Percentiles rank a stretch among this genome's conserved stretches.
Evolutionary conservation across 169 alveolate species (phyloP).

Genomic region (Cryptosporidium ryanae): DNA sequence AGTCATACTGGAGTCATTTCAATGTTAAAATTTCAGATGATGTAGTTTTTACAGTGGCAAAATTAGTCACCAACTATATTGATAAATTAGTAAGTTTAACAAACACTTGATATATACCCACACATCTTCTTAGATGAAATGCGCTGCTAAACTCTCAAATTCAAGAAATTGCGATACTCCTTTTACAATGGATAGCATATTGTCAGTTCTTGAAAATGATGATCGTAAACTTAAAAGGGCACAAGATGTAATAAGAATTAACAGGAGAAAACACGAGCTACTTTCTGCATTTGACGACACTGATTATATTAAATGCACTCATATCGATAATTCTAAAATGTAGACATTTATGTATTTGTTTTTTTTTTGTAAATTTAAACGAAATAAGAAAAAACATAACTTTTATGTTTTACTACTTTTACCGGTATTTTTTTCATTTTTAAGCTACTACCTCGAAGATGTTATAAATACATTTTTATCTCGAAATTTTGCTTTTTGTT

Average conservation of each 20-base stretch:
- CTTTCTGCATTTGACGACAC: conserved; percentile 41
- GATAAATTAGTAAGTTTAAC: conserved; percentile 63
- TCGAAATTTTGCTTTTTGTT: too few species aligned
- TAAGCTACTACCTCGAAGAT: too few species aligned
- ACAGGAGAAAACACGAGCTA: conserved; percentile 18
- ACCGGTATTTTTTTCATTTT: not conserved
- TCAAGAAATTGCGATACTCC: conserved; percentile 7
- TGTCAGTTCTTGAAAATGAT: conserved; percentile 45
- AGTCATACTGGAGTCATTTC: conserved; percentile 45
- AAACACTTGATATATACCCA: not conserved
- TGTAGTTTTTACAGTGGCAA: conserved; percentile 35
- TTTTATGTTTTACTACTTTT: not conserved
- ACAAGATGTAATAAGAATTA: conserved; percentile 53
- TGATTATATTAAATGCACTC: conserved; percentile 1
- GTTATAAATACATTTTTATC: too few species aligned
- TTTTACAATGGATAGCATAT: conserved; percentile 24
- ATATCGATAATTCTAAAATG: not conserved
- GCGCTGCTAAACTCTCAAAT: conserved; percentile 38
- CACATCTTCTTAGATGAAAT: conserved; percentile 25
- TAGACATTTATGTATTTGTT: not conserved
- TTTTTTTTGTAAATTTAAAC: not conserved
- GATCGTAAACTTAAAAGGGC: conserved; percentile 65
- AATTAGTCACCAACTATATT: conserved; percentile 30
- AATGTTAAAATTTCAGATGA: conserved; percentile 28
- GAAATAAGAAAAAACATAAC: not conserved